Conservation (phyloP, 2,329 filamentous ascomycete genomes). For the Tolypocladium ophioglossoides region DNA sequence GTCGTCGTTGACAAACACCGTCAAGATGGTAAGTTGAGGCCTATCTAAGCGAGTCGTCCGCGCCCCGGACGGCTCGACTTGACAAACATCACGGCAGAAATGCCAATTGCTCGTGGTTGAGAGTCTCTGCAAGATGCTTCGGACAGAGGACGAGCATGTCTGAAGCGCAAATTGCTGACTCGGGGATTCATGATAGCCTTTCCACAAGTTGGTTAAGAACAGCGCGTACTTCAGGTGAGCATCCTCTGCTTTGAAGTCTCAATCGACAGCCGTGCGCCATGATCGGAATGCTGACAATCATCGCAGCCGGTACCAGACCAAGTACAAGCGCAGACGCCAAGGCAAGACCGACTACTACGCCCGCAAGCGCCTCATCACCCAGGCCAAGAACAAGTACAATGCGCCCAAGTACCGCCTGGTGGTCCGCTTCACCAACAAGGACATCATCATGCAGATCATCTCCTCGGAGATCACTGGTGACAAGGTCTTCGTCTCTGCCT, state of each 20-base stretch:
- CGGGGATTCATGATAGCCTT: slow-evolving; percentile 60
- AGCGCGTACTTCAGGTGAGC: slow-evolving; percentile 96
- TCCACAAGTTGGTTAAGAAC: slow-evolving; percentile 95
- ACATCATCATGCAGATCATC: slow-evolving; percentile 98
- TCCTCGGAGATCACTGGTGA: slow-evolving; percentile 93
- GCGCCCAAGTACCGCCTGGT: slow-evolving; percentile 99
- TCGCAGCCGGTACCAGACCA: slow-evolving; percentile 92
- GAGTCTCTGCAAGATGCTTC: slow-evolving; percentile 99
- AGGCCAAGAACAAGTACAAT: slow-evolving; percentile 99
- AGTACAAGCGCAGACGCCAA: slow-evolving; percentile 93
- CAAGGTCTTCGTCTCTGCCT: slow-evolving; percentile 89
- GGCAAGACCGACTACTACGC: slow-evolving; percentile 99
- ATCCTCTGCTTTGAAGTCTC: neutral
- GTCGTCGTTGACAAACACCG: slow-evolving; percentile 38
- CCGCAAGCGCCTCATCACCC: slow-evolving; percentile 97
- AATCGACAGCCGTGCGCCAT: neutral
- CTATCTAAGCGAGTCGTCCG: slow-evolving; percentile 15
- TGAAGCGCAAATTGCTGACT: slow-evolving; percentile 99
- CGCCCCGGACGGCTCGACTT: neutral
- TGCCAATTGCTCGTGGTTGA: slow-evolving; percentile 32
- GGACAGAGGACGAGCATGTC: slow-evolving; percentile 53
- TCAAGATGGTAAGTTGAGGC: slow-evolving; percentile 61
- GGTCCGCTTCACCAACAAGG: slow-evolving; percentile 98
- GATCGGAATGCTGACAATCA: slow-evolving; percentile 13
- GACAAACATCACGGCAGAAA: slow-evolving; percentile 29